Conservation (phyloP, 352 stramenopile species). For the Phytophthora kernoviae region DNA sequence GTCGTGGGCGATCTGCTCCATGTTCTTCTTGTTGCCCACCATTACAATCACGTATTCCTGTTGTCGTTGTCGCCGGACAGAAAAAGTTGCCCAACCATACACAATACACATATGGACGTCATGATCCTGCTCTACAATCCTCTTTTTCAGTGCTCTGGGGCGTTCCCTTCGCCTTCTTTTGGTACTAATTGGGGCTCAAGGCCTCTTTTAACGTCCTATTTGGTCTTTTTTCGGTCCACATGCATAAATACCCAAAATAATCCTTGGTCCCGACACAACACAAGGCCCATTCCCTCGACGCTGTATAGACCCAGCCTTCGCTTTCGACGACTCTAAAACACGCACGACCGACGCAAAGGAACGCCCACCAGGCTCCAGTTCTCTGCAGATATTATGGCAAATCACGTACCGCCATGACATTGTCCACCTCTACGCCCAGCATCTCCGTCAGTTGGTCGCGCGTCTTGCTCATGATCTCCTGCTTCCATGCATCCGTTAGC, state of each 20-base stretch:
- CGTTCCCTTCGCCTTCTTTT: constrained; percentile 16
- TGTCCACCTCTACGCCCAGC: constrained; percentile 83
- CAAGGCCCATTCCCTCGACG: background rate
- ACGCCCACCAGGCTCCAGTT: constrained; percentile 16
- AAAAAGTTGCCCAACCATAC: constrained; percentile 25
- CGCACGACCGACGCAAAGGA: constrained; percentile 24
- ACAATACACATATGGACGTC: constrained; percentile 32
- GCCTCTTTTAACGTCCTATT: constrained; percentile 32
- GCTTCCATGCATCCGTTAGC: constrained; percentile 64
- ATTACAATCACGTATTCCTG: constrained; percentile 89
- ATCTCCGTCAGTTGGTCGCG: constrained; percentile 73
- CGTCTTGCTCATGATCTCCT: constrained; percentile 53
- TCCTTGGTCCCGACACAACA: background rate
- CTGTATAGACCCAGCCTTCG: background rate
- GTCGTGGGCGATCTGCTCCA: constrained; percentile 82
- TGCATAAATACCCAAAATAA: constrained; percentile 15
- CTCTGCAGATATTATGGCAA: background rate
- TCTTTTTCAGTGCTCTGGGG: constrained; percentile 20
- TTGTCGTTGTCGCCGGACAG: constrained; percentile 10
- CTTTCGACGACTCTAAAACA: constrained; percentile 11
- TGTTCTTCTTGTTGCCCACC: constrained; percentile 88
- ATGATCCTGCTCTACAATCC: constrained; percentile 14
- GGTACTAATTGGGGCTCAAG: constrained; percentile 22
- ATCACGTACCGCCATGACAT: constrained; percentile 86
- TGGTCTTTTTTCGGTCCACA: constrained; percentile 35